Evolutionary conservation across 2,329 filamentous ascomycete genomes (phyloP), one percentile per base, ranked within the genome.

Genomic region (Talaromyces sp.): DNA sequence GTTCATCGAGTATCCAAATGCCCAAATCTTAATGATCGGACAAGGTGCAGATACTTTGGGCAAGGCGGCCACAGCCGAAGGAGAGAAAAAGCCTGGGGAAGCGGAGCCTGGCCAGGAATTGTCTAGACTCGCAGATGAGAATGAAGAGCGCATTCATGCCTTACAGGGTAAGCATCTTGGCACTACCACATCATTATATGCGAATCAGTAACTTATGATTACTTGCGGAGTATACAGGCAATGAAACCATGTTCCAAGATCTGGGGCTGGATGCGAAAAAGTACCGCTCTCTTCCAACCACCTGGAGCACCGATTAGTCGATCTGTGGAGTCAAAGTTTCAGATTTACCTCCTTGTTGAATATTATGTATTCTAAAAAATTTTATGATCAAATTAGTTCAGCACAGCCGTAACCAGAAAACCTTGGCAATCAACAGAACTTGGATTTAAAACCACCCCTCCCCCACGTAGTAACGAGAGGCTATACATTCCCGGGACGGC

Each of bases 21-120:
- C 88, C 0, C 90, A 96, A 66, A 81, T 96, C 49, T 74, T 96
- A 9, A 79, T 96, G 51, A 86, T 96, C 40, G 91, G 91, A 6
- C 82, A 82, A 2, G 65, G 68, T 1, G 62, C 69, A 19, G 65
- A 68, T 22, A 57, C 63, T 3, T 62, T 74, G 37, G 71, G 69
- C 5, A 72, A 70, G 56, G 70, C 66, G 20, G 70, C 66, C 10
- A 65, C 61, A 29, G 65, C 70, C n/a, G 67, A 73, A 40, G 65
- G 63, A n/a, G 58, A 54, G 6, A 76, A 86, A 63, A 76, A 82
- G 57, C 68, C 78, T 5, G 77, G 77, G 14, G 85, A 87, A 63
- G 82, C 86, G 57, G 82, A 85, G 2, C 86, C 88, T 0, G 75
- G 79, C n/a, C 85, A 90, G 58, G 87, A 90, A 62, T 69, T 96